Conservation (phyloP, 257 asterid species). For the Nicotiana tomentosiformis region DNA sequence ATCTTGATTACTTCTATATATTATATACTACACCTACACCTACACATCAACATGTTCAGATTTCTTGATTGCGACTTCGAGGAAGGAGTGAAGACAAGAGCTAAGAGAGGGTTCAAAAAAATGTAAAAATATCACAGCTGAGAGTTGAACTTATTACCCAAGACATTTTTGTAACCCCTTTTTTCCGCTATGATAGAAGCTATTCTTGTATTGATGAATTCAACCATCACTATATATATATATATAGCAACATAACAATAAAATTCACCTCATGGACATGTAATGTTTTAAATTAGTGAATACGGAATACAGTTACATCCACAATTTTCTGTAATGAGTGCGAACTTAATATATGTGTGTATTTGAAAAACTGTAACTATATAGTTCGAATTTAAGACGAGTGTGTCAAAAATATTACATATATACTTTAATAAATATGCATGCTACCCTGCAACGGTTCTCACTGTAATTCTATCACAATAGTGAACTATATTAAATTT, state of each 20-base stretch:
- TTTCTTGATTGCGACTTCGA: neutral
- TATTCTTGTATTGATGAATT: neutral
- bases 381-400: neutral
- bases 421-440: neutral
- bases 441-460: too few relatives aligned
- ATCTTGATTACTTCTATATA: constrained; percentile 23
- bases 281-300: neutral
- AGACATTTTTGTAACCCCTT: neutral
- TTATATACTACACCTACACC: neutral
- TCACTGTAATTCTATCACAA: neutral
- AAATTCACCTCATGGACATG: neutral
- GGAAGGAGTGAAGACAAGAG: neutral
- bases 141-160: neutral
- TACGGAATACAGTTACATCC: neutral
- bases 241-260: neutral
- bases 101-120: neutral
- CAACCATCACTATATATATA: neutral
- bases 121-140: neutral
- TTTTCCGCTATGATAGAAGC: neutral
- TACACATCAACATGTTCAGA: neutral
- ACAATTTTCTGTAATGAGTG: neutral
- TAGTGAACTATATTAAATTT: too few relatives aligned
- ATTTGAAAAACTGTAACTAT: neutral
- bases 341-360: neutral
- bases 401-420: too few relatives aligned